These are phyloP conservation scores for Rhododendron mucronatum DNA, from an alignment of 148 eudicot genomes.

Conservation along the genomic window DNA sequence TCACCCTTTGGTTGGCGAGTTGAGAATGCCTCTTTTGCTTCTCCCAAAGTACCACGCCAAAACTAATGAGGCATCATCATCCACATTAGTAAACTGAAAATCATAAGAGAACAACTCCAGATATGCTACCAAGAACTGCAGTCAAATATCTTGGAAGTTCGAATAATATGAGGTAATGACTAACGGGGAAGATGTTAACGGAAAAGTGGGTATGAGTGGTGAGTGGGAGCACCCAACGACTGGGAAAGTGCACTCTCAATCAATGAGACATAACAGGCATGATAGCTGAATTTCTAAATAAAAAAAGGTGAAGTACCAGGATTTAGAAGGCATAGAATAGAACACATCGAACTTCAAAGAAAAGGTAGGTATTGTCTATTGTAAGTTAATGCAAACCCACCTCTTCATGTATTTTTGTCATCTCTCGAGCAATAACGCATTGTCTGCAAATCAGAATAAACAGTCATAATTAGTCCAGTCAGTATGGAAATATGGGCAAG, in stretches of 20 bases:
- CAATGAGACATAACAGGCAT: slow-evolving; percentile 1
- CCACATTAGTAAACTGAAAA: slow-evolving; percentile 4
- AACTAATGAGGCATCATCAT: slow-evolving; percentile 41
- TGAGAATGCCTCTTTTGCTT: slow-evolving; percentile 64
- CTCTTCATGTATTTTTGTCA: slow-evolving; percentile 97
- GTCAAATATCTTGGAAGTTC: not conserved
- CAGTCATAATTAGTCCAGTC: not conserved
- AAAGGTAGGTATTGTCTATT: not conserved
- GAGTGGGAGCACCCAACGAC: not conserved
- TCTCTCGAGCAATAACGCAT: slow-evolving; percentile 94
- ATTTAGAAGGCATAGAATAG: not conserved
- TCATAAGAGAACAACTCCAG: not conserved
- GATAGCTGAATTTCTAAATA: not conserved
- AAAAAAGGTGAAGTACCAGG: not conserved
- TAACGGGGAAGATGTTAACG: not conserved
- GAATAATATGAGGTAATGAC: not conserved
- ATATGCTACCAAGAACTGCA: not conserved
- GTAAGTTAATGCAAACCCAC: slow-evolving; percentile 28
- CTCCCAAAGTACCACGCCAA: slow-evolving; percentile 86
- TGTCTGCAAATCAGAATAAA: slow-evolving; percentile 45
- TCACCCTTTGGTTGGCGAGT: slow-evolving; percentile 80
- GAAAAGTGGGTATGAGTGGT: not conserved
- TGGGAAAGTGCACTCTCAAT: not conserved
- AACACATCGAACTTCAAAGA: not conserved
- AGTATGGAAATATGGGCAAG: not conserved